phyloP scores from a whole-genome alignment of 352 stramenopile genomes.

The Globisporangium spinosum region DNA sequence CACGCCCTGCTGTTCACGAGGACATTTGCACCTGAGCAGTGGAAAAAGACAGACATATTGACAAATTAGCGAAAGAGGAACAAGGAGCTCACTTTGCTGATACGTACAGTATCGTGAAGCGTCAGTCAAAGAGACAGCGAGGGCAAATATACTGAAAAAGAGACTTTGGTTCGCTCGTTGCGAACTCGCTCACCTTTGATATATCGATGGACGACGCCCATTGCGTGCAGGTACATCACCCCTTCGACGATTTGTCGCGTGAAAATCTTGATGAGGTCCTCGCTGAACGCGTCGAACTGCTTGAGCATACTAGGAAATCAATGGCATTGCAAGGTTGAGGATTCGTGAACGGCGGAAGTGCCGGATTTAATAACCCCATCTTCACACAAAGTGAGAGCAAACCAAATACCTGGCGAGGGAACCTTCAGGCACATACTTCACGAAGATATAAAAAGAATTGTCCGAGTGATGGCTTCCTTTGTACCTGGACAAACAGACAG shows the following conservation, averaged over 20 bases:
- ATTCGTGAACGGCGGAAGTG: not conserved
- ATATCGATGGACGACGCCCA: slow-evolving; percentile 92
- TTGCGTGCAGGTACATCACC: slow-evolving; percentile 90
- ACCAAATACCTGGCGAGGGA: slow-evolving; percentile 65
- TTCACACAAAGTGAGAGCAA: not conserved
- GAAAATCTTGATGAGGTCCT: slow-evolving; percentile 89
- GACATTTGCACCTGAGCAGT: slow-evolving; percentile 69
- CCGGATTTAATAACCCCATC: not conserved
- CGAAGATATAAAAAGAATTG: slow-evolving; percentile 93
- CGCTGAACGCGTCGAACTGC: slow-evolving; percentile 92
- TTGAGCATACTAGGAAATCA: slow-evolving; percentile 60
- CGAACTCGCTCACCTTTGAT: slow-evolving; percentile 73
- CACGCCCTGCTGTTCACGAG: slow-evolving; percentile 83
- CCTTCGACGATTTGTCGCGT: slow-evolving; percentile 89
- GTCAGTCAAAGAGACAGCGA: not conserved
- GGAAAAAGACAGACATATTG: not conserved
- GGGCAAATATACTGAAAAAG: not conserved
- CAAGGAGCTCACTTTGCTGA: not conserved
- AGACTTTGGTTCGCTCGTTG: slow-evolving; percentile 1
- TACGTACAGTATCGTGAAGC: not conserved
- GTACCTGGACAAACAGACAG: slow-evolving; percentile 36
- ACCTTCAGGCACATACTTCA: slow-evolving; percentile 94
- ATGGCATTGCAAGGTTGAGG: not conserved
- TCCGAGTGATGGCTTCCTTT: slow-evolving; percentile 77
- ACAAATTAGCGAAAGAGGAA: not conserved